Conservation (phyloP, 805 yeast species). For the Teunomyces pallodes region DNA sequence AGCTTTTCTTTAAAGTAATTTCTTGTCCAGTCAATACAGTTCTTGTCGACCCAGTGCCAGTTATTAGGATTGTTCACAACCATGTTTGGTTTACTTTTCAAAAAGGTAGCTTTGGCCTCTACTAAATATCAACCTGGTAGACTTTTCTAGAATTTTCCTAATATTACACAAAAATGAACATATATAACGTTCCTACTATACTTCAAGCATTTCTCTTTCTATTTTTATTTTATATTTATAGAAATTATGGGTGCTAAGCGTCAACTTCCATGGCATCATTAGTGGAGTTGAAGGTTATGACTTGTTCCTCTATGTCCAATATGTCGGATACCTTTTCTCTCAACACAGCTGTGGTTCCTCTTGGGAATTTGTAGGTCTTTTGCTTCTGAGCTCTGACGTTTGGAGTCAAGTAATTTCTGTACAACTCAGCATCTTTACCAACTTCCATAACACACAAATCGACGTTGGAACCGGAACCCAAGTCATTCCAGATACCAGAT, state of each 20-base stretch:
- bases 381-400: conserved; percentile 82
- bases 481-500: conserved; percentile 98
- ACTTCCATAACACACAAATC: conserved; percentile 96
- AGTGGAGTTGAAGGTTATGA: conserved; percentile 4
- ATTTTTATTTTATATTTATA: not conserved
- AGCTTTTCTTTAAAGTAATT: conserved; percentile 67
- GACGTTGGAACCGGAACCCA: conserved; percentile 98
- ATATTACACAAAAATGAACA: not conserved
- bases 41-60: conserved; percentile 99
- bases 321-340: conserved; percentile 62
- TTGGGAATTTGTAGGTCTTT: conserved; percentile 76
- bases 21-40: conserved; percentile 89
- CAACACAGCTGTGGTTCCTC: conserved; percentile 92
- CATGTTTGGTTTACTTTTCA: conserved; percentile 43
- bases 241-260: conserved; percentile 1
- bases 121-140: not conserved
- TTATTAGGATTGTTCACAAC: conserved; percentile 96
- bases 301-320: conserved; percentile 63
- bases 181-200: not conserved
- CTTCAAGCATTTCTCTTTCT: not conserved
- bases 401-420: conserved; percentile 88
- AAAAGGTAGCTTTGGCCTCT: not conserved
- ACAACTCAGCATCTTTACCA: conserved; percentile 81
- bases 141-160: conserved; percentile 11
- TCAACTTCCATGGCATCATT: conserved; percentile 10